Evolutionary conservation across 1,284 basidiomycete species (phyloP).

Genomic region (Lignosus rhinocerotis): DNA sequence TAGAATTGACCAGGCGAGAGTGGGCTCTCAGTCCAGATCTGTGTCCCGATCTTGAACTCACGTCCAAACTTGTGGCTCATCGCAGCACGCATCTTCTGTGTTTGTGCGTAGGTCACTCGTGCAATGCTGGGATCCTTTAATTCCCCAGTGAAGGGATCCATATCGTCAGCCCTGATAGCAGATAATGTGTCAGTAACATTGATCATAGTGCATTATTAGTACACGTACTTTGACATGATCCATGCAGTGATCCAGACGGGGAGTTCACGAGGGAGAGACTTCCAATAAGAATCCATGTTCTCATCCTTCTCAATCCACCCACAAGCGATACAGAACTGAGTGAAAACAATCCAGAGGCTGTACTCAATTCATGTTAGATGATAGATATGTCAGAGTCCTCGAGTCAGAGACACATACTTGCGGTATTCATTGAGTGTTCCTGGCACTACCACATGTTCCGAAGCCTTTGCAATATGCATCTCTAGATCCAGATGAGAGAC

Average conservation of each 20-base stretch:
- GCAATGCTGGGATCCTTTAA: conserved; percentile 12
- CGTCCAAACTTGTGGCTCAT: conserved; percentile 28
- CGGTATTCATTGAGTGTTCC: conserved; percentile 20
- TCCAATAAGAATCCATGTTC: conserved; percentile 3
- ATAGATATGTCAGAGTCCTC: too few species aligned
- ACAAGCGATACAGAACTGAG: conserved; percentile 1
- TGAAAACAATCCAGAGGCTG: conserved; percentile 10
- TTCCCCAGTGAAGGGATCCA: conserved; percentile 21
- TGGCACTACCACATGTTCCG: conserved; percentile 11
- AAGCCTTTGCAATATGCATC: conserved; percentile 15
- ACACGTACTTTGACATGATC: conserved; percentile 26
- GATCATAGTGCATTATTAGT: too few species aligned
- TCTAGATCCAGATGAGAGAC: background rate
- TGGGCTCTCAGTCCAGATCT: conserved; percentile 20
- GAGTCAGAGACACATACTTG: conserved; percentile 7
- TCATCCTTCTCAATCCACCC: background rate
- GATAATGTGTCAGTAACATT: too few species aligned
- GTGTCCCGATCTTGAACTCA: conserved; percentile 20
- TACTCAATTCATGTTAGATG: too few species aligned
- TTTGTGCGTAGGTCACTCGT: conserved; percentile 13
- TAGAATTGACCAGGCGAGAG: conserved; percentile 10
- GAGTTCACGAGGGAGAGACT: conserved; percentile 15
- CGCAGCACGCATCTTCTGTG: conserved; percentile 31
- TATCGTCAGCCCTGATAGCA: conserved; percentile 25
- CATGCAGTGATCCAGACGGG: conserved; percentile 24